A percentile compares a stretch with the other conserved stretches of the same genome.
phyloP scores from a whole-genome alignment of 73 alveolate species.

The Tetrahymena thermophila region DNA sequence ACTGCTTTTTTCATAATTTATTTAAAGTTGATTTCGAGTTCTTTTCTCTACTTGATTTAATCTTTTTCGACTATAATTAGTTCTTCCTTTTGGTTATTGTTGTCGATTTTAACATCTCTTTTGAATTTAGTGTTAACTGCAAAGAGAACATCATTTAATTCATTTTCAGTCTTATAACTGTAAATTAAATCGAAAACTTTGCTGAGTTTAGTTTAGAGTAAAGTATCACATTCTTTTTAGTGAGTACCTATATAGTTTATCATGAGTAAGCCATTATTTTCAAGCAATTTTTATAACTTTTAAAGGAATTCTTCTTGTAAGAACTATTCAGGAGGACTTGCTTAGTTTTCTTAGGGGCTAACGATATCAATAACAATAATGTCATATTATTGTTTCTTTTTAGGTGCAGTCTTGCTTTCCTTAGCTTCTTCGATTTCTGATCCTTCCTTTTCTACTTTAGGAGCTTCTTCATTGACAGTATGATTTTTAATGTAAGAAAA shows the following conservation, averaged over 20 bases:
- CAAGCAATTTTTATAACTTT: neutral
- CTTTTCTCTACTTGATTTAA: neutral
- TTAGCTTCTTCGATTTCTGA: conserved; percentile 17
- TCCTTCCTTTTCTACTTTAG: neutral
- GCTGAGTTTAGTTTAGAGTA: neutral
- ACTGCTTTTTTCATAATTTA: neutral
- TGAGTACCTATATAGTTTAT: neutral
- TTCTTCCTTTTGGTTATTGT: neutral
- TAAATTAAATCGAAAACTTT: neutral
- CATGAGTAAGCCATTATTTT: neutral
- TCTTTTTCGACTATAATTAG: neutral
- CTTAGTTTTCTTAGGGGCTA: conserved; percentile 3
- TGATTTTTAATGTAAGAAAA: neutral
- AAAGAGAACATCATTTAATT: neutral
- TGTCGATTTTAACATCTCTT: neutral
- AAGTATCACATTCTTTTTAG: neutral
- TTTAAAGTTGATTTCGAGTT: neutral
- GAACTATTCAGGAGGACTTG: neutral
- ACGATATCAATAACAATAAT: conserved; percentile 10
- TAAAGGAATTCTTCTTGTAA: neutral
- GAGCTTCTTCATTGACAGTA: neutral
- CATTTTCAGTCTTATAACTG: neutral
- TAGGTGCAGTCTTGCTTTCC: neutral
- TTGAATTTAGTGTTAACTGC: neutral
- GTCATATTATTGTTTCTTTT: conserved; percentile 6